These are phyloP conservation scores for Yarrowia sp. DNA, from an alignment of 805 yeast genomes.

Conservation along the genomic window DNA sequence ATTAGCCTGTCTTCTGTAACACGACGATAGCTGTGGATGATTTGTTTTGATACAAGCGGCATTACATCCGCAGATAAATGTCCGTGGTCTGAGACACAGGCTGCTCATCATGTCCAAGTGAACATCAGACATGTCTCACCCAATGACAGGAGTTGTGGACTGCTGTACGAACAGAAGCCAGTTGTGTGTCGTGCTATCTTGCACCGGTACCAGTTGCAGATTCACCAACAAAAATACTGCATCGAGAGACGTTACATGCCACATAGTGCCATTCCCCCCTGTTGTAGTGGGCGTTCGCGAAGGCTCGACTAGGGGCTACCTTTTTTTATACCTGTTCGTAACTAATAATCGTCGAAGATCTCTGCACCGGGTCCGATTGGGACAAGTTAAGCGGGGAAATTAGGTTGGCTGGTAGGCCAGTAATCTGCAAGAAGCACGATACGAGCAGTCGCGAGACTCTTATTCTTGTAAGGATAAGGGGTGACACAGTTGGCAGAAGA, in stretches of 20 bases:
- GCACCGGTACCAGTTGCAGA: too few relatives aligned
- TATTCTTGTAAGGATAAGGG: too few relatives aligned
- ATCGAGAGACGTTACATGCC: too few relatives aligned
- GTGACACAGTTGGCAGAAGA: too few relatives aligned
- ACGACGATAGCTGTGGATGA: not conserved
- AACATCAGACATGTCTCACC: conserved; percentile 30
- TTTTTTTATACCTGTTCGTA: not conserved
- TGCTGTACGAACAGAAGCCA: too few relatives aligned
- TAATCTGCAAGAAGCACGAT: conserved; percentile 6
- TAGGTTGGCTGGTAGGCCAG: not conserved
- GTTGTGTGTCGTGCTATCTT: too few relatives aligned
- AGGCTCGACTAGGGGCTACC: not conserved
- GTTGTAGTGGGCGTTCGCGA: too few relatives aligned
- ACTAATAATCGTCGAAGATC: not conserved
- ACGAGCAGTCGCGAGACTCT: conserved; percentile 1
- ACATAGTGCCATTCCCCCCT: too few relatives aligned
- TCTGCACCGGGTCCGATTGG: conserved; percentile 19
- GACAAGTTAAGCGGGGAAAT: conserved; percentile 31
- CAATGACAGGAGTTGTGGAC: not conserved
- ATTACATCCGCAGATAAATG: not conserved
- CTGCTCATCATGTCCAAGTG: conserved; percentile 26
- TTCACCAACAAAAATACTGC: too few relatives aligned
- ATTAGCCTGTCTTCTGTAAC: not conserved
- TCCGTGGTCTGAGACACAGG: conserved; percentile 30
- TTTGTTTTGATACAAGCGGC: not conserved